phyloP scores from a whole-genome alignment of 148 eudicot species.

The Heliosperma pusillum region DNA sequence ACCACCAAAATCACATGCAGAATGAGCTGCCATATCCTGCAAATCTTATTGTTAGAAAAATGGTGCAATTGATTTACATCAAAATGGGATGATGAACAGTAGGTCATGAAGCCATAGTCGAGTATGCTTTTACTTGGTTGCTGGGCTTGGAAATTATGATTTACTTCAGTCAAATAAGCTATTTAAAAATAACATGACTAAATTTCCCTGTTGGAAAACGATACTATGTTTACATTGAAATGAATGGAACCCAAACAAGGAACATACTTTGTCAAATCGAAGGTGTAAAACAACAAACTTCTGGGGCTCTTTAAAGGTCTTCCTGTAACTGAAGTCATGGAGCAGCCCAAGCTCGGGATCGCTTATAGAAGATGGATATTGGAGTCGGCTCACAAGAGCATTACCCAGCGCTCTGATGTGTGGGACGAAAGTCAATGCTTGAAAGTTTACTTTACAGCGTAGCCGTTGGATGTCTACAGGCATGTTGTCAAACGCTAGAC shows the following conservation, averaged over 20 bases:
- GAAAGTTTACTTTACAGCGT: slow-evolving; percentile 92
- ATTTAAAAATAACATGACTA: not conserved
- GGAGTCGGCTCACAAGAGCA: slow-evolving; percentile 73
- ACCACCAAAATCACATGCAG: slow-evolving; percentile 98
- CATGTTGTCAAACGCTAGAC: slow-evolving; percentile 90
- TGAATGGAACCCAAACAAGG: not conserved
- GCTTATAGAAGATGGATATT: slow-evolving; percentile 37
- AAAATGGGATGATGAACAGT: not conserved
- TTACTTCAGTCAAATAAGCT: not conserved
- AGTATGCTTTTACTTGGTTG: not conserved
- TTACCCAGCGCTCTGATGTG: slow-evolving; percentile 81
- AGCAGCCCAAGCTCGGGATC: slow-evolving; percentile 37
- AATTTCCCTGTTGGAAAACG: not conserved
- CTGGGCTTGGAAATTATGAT: not conserved
- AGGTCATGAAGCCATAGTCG: not conserved
- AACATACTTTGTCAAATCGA: slow-evolving; percentile 85
- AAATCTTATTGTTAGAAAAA: not conserved
- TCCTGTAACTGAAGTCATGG: slow-evolving; percentile 43
- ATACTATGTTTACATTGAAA: not conserved
- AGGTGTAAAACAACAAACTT: slow-evolving; percentile 91
- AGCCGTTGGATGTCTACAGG: slow-evolving; percentile 74
- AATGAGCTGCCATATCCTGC: slow-evolving; percentile 99
- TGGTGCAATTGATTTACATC: too few species aligned
- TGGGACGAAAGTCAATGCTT: slow-evolving; percentile 74
- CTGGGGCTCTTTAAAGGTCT: slow-evolving; percentile 34